These are phyloP conservation scores for Anaeromyces robustus DNA, from an alignment of 192 early-diverging fungal species.

Conservation along the genomic window DNA sequence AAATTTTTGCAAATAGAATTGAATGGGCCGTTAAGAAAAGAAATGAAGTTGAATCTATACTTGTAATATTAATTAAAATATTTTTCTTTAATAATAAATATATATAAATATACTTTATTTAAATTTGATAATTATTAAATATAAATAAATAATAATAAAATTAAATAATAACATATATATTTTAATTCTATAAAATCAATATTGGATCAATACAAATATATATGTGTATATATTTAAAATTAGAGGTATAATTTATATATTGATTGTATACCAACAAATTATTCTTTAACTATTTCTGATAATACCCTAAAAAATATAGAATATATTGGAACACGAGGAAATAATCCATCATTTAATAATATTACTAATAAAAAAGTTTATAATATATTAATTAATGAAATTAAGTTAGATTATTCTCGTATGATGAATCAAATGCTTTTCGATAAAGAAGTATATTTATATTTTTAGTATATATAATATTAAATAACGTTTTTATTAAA, in stretches of 20 bases:
- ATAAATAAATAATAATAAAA: too few relatives aligned
- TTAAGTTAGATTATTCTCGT: conserved; percentile 24
- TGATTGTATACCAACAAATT: neutral
- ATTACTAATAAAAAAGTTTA: neutral
- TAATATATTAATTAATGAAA: conserved; percentile 13
- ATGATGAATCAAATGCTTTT: conserved; percentile 30
- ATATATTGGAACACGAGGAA: neutral
- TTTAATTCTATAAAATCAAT: too few relatives aligned
- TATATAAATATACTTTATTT: too few relatives aligned
- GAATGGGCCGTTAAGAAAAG: neutral
- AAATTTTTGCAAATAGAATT: neutral
- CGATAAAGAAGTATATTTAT: conserved; percentile 19
- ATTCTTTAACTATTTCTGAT: neutral
- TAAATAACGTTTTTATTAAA: too few relatives aligned
- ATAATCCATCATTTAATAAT: neutral
- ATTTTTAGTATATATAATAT: conserved; percentile 3
- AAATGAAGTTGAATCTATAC: neutral
- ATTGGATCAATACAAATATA: neutral
- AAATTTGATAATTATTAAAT: too few relatives aligned
- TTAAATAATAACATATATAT: too few relatives aligned
- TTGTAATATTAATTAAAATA: neutral
- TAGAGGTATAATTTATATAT: neutral
- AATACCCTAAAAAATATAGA: neutral
- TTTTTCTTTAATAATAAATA: too few relatives aligned
- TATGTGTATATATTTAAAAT: neutral